Evolutionary conservation across 2,329 filamentous ascomycete species (phyloP), one percentile per base, ranked within the genome.

Genomic region (Knufia petricola): DNA sequence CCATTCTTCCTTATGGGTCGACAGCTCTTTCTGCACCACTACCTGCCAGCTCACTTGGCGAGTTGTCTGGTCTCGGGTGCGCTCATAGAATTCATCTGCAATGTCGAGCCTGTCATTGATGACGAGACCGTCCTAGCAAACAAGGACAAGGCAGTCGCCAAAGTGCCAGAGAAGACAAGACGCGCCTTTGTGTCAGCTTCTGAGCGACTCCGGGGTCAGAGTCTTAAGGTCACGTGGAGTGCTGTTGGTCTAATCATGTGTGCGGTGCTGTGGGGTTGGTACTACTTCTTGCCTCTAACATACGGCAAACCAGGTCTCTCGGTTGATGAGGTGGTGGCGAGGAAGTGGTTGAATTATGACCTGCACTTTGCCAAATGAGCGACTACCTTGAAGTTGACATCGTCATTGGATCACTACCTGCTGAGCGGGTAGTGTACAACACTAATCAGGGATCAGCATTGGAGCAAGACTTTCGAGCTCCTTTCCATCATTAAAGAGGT

Each of bases 1-100:
- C 90, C 90, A 46, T 98, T 98, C 75, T 98, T 82, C 72, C 80
- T 95, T 55, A 98, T 98, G 90, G 90, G 90, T 50, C 88, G 90
- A 60, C 90, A 98, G 67, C 82, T 95, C 56, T 98, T 98, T 81
- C 69, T 98, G 58, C 92, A 98, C 67, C 92, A 98, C 69, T 98
- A 98, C 64, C 79, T 98, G 2, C 92, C 92, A 0, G 87, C 92
- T 1, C 92, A 98, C 63, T 76, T 98, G 9, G 90, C 92, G 1
- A 95, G 88, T 4, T 81, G 81, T 23, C 77, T 98, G 31, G 89
- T 98, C 19, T 85, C 92, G 0, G 92, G 92, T 42, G 87, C 89
- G 19, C 75, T 98, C 17, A 72, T 98, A 17, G 92, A 98, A 66
- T 98, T 98, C 66, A 81, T 98, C 64, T 96, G 96, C 74, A 94